Base-by-base conservation (phyloP, 805 yeast genomes). In the Diddensiella caesifluorescens region DNA sequence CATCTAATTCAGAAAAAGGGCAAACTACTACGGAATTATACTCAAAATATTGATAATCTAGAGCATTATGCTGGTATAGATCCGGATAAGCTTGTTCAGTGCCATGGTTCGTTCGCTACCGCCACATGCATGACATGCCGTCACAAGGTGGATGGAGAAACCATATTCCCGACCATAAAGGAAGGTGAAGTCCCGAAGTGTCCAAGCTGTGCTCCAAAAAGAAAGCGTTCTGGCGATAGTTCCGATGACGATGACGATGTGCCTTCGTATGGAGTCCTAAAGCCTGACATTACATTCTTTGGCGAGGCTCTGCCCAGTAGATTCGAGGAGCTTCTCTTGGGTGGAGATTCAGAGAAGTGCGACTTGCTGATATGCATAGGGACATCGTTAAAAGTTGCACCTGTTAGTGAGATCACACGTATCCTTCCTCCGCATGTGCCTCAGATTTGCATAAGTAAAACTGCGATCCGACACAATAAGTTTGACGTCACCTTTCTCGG, bases 261-360 rank as follows among this genome's bases (percentile, higher is more conserved):
- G 16, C 61, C 55, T 2, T 42, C 47, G 7, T 75, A 52, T 73
- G 96, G 95, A 12, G 90, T 87, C 2, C 71, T 85, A 74, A 88
- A 89, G 59, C 97, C 97, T 0, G 95, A 88, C 57, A 88, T 88
- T 47, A 87, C 95, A 0, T 88, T 88, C 56, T 88, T 88, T 52
- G 95, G 95, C 12, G 96, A 88, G 60, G 76, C 79, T 12, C 67
- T 88, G 44, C 95, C 96, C 1, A 68, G 69, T 10, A 62, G 70
- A 36, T 88, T 81, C 56, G 89, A 86, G 52, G 71, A 72, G 35
- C 59, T 67, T 22, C 54, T 68, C 10, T 44, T 63, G 9, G 54
- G 57, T 3, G 70, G 71, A 32, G 96, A 89, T 57, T 68, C 80
- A 4, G 53, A 62, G 15, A 67, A 73, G 31, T 85, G 95, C 62